phyloP scores from a whole-genome alignment of 2,329 filamentous ascomycete genomes.

The Colletotrichum graminicola region DNA sequence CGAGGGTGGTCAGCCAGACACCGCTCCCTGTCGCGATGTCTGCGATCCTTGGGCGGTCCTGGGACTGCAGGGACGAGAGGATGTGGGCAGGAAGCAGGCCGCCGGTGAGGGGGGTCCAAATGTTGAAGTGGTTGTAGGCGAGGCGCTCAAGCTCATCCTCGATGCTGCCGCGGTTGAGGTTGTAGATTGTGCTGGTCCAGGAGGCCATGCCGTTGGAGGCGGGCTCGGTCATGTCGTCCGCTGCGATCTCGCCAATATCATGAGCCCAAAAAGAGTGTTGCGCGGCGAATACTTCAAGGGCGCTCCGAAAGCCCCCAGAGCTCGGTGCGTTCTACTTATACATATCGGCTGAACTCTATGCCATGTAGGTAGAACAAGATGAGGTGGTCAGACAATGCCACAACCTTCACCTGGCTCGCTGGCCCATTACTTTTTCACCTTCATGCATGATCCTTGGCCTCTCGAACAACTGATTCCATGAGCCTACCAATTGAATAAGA shows the following conservation, averaged over 20 bases:
- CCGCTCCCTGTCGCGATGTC: constrained; percentile 44
- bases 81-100: constrained; percentile 29
- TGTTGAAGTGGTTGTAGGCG: constrained; percentile 36
- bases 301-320: neutral
- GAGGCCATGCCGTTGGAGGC: neutral
- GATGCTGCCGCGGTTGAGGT: constrained; percentile 30
- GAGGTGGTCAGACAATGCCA: neutral
- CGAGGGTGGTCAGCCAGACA: constrained; percentile 43
- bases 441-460: neutral
- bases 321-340: neutral
- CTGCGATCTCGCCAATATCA: neutral
- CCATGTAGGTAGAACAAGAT: neutral
- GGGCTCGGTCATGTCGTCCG: constrained; percentile 3
- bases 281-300: neutral
- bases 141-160: constrained; percentile 35
- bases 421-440: too few species aligned
- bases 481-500: neutral
- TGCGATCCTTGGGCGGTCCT: constrained; percentile 35
- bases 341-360: neutral
- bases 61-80: constrained; percentile 4
- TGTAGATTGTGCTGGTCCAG: constrained; percentile 32
- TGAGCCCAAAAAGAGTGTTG: neutral
- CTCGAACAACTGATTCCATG: neutral
- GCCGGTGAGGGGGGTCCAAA: constrained; percentile 34
- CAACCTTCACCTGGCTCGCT: neutral